phyloP scores from a whole-genome alignment of 2,329 filamentous ascomycete genomes.

The Coniochaeta sp. region DNA sequence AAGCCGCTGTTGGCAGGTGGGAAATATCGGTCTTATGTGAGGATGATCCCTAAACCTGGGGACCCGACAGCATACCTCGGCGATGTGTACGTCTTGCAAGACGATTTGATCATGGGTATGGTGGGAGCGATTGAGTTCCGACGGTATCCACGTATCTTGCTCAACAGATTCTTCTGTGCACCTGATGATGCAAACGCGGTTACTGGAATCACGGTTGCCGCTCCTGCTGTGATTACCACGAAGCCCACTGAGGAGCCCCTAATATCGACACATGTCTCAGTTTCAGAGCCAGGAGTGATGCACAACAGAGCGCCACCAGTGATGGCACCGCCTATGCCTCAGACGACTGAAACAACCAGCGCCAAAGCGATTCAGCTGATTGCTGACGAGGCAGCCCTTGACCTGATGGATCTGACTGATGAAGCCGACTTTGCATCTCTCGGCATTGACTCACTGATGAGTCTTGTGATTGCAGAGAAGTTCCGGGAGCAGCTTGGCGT shows the following conservation, averaged over 20 bases:
- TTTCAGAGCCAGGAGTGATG: background rate
- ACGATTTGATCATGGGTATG: constrained; percentile 22
- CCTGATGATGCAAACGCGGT: constrained; percentile 14
- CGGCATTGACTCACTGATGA: constrained; percentile 29
- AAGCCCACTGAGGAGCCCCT: background rate
- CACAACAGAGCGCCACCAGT: background rate
- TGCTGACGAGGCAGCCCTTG: constrained; percentile 49
- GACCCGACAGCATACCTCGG: constrained; percentile 20
- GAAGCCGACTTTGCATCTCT: constrained; percentile 24
- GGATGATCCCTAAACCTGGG: constrained; percentile 22
- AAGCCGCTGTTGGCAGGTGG: constrained; percentile 19
- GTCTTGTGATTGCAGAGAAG: constrained; percentile 24
- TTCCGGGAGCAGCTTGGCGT: constrained; percentile 16
- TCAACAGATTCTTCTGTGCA: constrained; percentile 30
- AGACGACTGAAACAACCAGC: constrained; percentile 19
- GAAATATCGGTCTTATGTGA: constrained; percentile 27
- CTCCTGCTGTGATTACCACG: background rate
- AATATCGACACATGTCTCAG: background rate
- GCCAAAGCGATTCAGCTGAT: constrained; percentile 28
- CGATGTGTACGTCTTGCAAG: constrained; percentile 27
- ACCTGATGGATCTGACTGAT: constrained; percentile 34
- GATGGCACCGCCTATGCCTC: background rate
- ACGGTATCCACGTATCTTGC: constrained; percentile 24
- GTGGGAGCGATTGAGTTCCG: constrained; percentile 27
- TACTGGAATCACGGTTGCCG: background rate